Percentiles rank a stretch among this genome's conserved stretches.
Evolutionary conservation across 352 stramenopile species (phyloP).

Genomic region (Pythium periplocum): DNA sequence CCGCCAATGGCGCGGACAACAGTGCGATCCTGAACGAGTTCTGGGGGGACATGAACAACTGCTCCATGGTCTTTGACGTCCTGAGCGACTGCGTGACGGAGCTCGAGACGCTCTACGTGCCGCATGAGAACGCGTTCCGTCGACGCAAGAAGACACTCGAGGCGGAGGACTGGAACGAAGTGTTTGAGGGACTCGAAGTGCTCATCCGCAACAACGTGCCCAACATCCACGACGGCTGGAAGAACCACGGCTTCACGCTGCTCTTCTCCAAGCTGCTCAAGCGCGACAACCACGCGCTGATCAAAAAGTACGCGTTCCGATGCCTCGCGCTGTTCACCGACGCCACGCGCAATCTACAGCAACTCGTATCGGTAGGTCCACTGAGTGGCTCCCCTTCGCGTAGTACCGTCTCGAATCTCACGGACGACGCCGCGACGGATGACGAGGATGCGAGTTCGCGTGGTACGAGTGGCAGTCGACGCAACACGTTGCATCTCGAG

Average conservation of each 20-base stretch:
- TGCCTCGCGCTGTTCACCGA: conserved; percentile 82
- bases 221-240: conserved; percentile 74
- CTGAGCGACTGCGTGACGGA: conserved; percentile 79
- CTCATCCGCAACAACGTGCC: conserved; percentile 69
- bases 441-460: conserved; percentile 25
- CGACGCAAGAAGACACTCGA: conserved; percentile 81
- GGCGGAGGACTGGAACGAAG: conserved; percentile 84
- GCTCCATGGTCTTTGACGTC: conserved; percentile 67
- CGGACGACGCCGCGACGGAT: conserved; percentile 42
- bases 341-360: conserved; percentile 62
- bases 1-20: conserved; percentile 31
- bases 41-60: conserved; percentile 68
- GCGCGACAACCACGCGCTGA: conserved; percentile 81
- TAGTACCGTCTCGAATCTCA: conserved; percentile 23
- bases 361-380: conserved; percentile 35
- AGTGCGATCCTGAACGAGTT: conserved; percentile 56
- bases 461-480: conserved; percentile 29
- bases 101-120: conserved; percentile 78
- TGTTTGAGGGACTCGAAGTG: conserved; percentile 84
- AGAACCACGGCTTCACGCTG: conserved; percentile 73
- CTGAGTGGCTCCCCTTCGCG: conserved; percentile 11
- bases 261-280: conserved; percentile 84
- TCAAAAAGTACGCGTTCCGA: conserved; percentile 88
- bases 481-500: conserved; percentile 71
- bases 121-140: conserved; percentile 76